Evolutionary conservation across 2,329 filamentous ascomycete genomes (phyloP).

Genomic region (Monilinia fructigena): DNA sequence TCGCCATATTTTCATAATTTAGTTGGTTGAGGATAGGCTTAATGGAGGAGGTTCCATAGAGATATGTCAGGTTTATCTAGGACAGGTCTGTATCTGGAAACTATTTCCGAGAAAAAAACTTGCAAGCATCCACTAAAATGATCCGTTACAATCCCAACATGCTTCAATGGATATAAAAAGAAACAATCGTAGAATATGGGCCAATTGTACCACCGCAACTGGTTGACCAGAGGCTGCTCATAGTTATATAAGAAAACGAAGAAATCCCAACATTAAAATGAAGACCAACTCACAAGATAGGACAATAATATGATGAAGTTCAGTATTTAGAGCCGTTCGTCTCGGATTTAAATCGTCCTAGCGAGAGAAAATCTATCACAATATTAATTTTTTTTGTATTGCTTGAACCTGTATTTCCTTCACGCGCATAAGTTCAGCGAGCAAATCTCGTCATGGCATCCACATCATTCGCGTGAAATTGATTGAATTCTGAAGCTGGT

Average conservation of each 20-base stretch:
- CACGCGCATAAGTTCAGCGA: slow-evolving; percentile 43
- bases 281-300: slow-evolving; percentile 38
- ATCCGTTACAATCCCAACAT: neutral
- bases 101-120: neutral
- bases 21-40: slow-evolving; percentile 41
- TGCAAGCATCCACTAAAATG: neutral
- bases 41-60: slow-evolving; percentile 40
- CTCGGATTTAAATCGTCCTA: slow-evolving; percentile 45
- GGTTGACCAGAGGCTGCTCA: slow-evolving; percentile 38
- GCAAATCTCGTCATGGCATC: slow-evolving; percentile 62
- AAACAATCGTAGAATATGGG: slow-evolving; percentile 31
- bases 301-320: too few species aligned
- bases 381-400: slow-evolving; percentile 51
- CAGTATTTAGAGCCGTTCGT: slow-evolving; percentile 39
- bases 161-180: neutral
- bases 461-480: slow-evolving; percentile 57
- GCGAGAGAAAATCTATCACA: slow-evolving; percentile 42
- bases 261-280: slow-evolving; percentile 42
- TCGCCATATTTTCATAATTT: slow-evolving; percentile 54
- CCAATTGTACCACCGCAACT: slow-evolving; percentile 33
- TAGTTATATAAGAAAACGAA: slow-evolving; percentile 39
- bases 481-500: slow-evolving; percentile 60
- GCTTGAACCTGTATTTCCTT: slow-evolving; percentile 41
- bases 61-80: neutral
- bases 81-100: neutral